These are phyloP conservation scores for Xylaria grammica DNA, from an alignment of 495 filamentous ascomycete species.

Conservation along the genomic window DNA sequence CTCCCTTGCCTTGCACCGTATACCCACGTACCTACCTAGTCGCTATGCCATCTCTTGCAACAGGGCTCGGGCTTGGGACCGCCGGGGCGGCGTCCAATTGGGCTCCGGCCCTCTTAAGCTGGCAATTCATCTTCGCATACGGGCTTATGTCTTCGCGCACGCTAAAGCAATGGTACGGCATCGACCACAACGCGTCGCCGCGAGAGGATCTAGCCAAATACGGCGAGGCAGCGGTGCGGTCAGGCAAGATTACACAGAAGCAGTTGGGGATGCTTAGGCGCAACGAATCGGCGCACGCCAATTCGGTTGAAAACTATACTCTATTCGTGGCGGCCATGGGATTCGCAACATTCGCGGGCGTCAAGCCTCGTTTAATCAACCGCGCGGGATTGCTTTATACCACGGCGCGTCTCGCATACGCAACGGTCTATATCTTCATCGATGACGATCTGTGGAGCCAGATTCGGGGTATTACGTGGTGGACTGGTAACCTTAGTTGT, in stretches of 20 bases:
- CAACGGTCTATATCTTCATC: conserved; percentile 46
- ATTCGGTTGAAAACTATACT: conserved; percentile 54
- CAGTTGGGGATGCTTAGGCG: conserved; percentile 54
- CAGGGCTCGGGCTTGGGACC: conserved; percentile 24
- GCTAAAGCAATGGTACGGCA: conserved; percentile 46
- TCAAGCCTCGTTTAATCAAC: conserved; percentile 48
- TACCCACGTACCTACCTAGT: background rate
- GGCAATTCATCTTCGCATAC: conserved; percentile 57
- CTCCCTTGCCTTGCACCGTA: background rate
- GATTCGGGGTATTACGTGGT: conserved; percentile 52
- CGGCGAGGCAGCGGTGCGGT: conserved; percentile 52
- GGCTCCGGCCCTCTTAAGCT: conserved; percentile 46
- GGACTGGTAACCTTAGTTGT: conserved; percentile 53
- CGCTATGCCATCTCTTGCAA: conserved; percentile 24
- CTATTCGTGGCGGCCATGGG: conserved; percentile 51
- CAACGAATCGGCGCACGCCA: conserved; percentile 53
- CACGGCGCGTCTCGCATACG: conserved; percentile 47
- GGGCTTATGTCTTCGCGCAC: conserved; percentile 47
- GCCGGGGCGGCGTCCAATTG: conserved; percentile 34
- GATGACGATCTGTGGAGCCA: conserved; percentile 42
- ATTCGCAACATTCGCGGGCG: conserved; percentile 39
- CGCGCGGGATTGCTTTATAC: conserved; percentile 50
- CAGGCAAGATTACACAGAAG: conserved; percentile 53
- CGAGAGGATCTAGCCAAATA: conserved; percentile 52
- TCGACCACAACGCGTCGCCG: conserved; percentile 57